Base-by-base conservation (phyloP, 2,329 filamentous ascomycete genomes). In the Ascochyta koolunga region DNA sequence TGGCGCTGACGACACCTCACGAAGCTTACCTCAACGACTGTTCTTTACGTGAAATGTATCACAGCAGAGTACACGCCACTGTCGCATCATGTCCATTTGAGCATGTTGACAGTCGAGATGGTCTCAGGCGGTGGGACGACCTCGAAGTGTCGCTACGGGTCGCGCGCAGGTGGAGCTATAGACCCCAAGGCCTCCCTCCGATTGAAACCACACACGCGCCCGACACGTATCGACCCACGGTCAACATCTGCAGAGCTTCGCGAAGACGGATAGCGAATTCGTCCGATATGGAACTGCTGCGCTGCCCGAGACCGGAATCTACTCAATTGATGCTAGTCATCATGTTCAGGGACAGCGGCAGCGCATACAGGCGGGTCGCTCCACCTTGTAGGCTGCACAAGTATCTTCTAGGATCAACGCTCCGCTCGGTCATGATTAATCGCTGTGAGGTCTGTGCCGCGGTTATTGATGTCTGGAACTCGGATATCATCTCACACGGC, bases 121-220 rank as follows among this genome's bases (percentile, higher is more conserved):
- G 36, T 40, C 45, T 31, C 29, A 36, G 40, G 51, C 35, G 39
- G 40, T 44, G 44, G 48, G n/a, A 21, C 27, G 35, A 44, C 41
- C 40, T 35, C 8, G 4, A 27, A 25, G 25, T 7, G 29, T 39
- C 25, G 31, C 25, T 18, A 24, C 36, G 24, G 43, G 38, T 9
- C 37, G n/a, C 37, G 39, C 45, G 21, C 22, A 39, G 18, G 37
- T 25, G 15, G 37, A 39, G 37, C 37, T 4, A 19, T 16, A 21
- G 35, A n/a, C 16, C 29, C 15, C 15, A 27, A 37, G 35, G 35
- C 35, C 35, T 37, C 35, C 35, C n/a, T 27, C 39, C 43, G 44
- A 56, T 24, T 45, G 53, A 50, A 55, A 54, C 56, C 47, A 56
- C 52, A 56, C 52, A 57, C 54, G 41, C 43, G 32, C 15, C 35